A percentile compares a stretch with the other conserved stretches of the same genome.
Conservation (phyloP, 352 stramenopile genomes). For the Globisporangium splendens region DNA sequence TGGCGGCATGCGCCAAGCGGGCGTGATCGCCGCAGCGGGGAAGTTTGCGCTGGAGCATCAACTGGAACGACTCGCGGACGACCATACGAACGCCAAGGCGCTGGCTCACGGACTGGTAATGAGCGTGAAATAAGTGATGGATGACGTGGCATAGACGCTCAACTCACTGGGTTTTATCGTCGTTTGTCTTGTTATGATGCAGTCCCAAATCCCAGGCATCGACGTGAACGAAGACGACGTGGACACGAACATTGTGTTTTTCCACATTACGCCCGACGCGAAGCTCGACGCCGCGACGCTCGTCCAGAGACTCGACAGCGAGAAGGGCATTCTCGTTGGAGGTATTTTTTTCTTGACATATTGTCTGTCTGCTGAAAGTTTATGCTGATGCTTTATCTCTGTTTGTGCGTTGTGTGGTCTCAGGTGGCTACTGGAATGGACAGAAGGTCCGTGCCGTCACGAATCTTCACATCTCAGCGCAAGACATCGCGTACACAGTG, state of each 20-base stretch:
- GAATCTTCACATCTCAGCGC: slow-evolving; percentile 64
- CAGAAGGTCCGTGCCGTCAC: slow-evolving; percentile 67
- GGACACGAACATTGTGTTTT: slow-evolving; percentile 91
- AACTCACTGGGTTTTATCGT: no score
- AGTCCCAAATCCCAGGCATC: slow-evolving; percentile 61
- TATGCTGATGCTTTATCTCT: background rate
- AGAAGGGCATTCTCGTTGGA: slow-evolving; percentile 71
- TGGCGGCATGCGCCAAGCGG: slow-evolving; percentile 96
- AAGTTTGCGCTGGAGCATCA: slow-evolving; percentile 90
- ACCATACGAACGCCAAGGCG: slow-evolving; percentile 77
- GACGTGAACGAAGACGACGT: slow-evolving; percentile 51
- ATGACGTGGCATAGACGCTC: no score
- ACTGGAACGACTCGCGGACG: slow-evolving; percentile 73
- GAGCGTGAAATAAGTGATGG: no score
- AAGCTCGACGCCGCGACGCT: slow-evolving; percentile 58
- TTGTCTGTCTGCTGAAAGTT: background rate
- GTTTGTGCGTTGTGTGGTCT: background rate
- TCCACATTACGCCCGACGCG: slow-evolving; percentile 47
- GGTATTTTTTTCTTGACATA: slow-evolving; percentile 13
- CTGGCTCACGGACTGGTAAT: slow-evolving; percentile 59
- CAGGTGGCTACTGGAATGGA: slow-evolving; percentile 54
- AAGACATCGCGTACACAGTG: slow-evolving; percentile 67
- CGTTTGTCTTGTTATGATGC: background rate
- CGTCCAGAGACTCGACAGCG: slow-evolving; percentile 46
- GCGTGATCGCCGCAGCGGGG: slow-evolving; percentile 91